phyloP scores from a whole-genome alignment of 2,329 filamentous ascomycete species.

The Fusarium sp. region DNA sequence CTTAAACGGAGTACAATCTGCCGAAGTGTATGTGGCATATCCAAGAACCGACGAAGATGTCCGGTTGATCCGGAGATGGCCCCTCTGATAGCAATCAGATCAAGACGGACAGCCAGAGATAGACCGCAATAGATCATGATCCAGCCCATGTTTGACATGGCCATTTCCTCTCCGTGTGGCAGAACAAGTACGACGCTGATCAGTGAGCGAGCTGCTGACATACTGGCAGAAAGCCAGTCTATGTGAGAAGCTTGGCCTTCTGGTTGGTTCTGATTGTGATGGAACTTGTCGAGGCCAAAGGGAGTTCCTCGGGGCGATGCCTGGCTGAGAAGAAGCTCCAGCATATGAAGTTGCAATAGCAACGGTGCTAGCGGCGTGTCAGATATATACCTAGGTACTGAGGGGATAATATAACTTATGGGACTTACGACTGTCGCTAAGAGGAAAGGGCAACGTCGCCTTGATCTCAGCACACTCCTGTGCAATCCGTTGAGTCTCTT shows the following conservation, averaged over 20 bases:
- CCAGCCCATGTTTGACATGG: constrained; percentile 47
- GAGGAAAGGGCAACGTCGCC: constrained; percentile 33
- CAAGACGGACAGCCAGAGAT: constrained; percentile 43
- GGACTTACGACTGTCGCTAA: constrained; percentile 45
- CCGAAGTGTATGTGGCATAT: constrained; percentile 41
- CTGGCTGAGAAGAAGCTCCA: constrained; percentile 45
- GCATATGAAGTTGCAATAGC: constrained; percentile 41
- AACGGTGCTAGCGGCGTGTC: constrained; percentile 27
- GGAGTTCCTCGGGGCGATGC: constrained; percentile 35
- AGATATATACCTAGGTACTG: neutral
- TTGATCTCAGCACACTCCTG: constrained; percentile 32
- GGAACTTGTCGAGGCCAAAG: constrained; percentile 41
- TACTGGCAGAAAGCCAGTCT: constrained; percentile 44
- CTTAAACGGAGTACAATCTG: constrained; percentile 39
- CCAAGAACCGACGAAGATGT: constrained; percentile 40
- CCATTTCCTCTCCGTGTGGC: constrained; percentile 38
- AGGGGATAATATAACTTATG: accelerated
- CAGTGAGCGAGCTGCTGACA: constrained; percentile 40
- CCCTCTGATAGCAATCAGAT: constrained; percentile 39
- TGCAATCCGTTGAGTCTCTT: constrained; percentile 13
- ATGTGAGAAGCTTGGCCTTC: constrained; percentile 24
- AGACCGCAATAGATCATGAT: constrained; percentile 45
- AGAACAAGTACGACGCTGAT: constrained; percentile 38
- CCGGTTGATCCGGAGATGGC: constrained; percentile 31
- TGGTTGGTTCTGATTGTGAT: neutral